These are phyloP conservation scores for Teunomyces gatunensis DNA, from an alignment of 805 yeast species.

Conservation along the genomic window DNA sequence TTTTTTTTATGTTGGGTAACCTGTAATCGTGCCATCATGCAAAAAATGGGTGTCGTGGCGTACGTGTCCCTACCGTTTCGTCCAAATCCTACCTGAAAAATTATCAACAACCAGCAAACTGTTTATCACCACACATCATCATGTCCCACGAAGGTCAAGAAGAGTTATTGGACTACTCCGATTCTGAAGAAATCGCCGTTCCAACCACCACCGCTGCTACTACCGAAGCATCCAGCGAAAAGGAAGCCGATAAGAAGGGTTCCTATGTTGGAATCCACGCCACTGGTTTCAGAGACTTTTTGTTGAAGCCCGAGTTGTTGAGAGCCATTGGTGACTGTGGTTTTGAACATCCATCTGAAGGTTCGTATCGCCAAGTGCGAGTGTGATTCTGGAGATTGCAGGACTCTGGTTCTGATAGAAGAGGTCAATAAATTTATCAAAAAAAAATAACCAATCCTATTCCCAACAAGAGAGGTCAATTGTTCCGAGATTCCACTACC, in stretches of 20 bases:
- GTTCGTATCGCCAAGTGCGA: constrained; percentile 49
- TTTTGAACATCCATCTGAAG: constrained; percentile 99
- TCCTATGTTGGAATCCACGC: constrained; percentile 98
- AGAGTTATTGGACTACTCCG: constrained; percentile 98
- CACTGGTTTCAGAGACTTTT: constrained; percentile 96
- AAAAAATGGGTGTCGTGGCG: not conserved
- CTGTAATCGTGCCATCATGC: not conserved
- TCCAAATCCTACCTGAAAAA: constrained; percentile 1
- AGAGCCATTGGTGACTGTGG: constrained; percentile 99
- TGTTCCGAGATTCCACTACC: too few species aligned
- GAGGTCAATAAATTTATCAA: too few species aligned
- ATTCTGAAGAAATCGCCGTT: constrained; percentile 91
- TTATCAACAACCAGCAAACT: constrained; percentile 4
- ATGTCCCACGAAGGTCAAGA: constrained; percentile 98
- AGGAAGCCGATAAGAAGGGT: constrained; percentile 83
- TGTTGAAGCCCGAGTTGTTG: constrained; percentile 92
- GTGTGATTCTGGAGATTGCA: not conserved
- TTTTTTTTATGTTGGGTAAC: not conserved
- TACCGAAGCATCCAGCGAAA: constrained; percentile 48
- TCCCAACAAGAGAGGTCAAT: not conserved
- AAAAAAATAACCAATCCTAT: not conserved
- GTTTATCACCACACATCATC: not conserved
- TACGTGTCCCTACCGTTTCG: constrained; percentile 1
- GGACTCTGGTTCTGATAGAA: not conserved
- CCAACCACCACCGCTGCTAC: constrained; percentile 40